Evolutionary conservation across 2,329 filamentous ascomycete species (phyloP).

Genomic region (Cladobotryum mycophilum): DNA sequence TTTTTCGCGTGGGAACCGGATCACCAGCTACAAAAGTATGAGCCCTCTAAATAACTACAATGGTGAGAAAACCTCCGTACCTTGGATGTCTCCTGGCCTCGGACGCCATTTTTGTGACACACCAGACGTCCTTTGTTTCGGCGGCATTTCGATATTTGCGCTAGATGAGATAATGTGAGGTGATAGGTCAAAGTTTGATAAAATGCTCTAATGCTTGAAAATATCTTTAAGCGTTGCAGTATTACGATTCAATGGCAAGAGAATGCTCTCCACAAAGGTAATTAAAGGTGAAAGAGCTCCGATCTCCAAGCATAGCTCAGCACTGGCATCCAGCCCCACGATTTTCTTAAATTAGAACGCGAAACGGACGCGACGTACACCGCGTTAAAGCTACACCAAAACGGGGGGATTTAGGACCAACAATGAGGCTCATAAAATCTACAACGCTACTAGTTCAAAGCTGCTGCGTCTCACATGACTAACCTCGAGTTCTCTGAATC

Average conservation of each 20-base stretch:
- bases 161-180: background rate
- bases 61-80: conserved; percentile 20
- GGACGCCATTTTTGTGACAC: conserved; percentile 12
- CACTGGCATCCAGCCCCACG: too few species aligned
- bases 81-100: conserved; percentile 36
- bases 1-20: conserved; percentile 57
- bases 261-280: background rate
- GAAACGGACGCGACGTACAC: too few species aligned
- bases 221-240: background rate
- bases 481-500: too few species aligned
- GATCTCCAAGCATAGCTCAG: too few species aligned
- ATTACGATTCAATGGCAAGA: background rate
- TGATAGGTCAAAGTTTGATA: background rate
- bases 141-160: conserved; percentile 3
- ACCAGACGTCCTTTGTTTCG: conserved; percentile 10
- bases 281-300: background rate
- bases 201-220: background rate
- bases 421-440: too few species aligned
- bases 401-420: too few species aligned
- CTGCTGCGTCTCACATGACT: too few species aligned
- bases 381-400: too few species aligned
- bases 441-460: too few species aligned
- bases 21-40: conserved; percentile 56
- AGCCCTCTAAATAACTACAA: conserved; percentile 4
- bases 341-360: too few species aligned